Base-by-base conservation (phyloP, 1,139 yeast genomes). In the Blastobotrys indianensis region DNA sequence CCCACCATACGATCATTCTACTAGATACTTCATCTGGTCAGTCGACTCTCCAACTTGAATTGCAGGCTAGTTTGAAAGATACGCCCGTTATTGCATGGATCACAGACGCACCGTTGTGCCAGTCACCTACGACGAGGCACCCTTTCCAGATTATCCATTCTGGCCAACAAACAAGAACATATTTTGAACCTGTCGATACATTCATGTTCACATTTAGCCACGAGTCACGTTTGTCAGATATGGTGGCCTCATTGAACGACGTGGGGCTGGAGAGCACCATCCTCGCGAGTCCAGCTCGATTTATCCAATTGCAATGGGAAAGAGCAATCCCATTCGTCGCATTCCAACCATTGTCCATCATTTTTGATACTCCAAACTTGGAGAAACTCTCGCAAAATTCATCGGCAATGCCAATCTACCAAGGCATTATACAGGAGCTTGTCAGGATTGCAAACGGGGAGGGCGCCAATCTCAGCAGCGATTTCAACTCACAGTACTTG, bases 291-390 rank as follows among this genome's bases (percentile, higher is more conserved):
- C 53, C 17, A 52, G 41, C 35, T 44, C 51, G n/a, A 52, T 83
- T 82, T 58, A 69, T 79, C 65, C 77, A 81, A 9, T 80, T 78
- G 55, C 95, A 87, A 64, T 87, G 96, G 96, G 81, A 82, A 59
- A 72, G 85, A 48, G 90, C 94, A 0, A 73, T 87, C 49, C 87
- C 95, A 3, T 74, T 81, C 50, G 77, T 87, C 39, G 82, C 88
- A 12, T 80, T 87, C 60, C 85, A 82, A 63, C 88, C 95, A 2
- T 67, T 88, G 40, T 70, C 86, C 41, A 73, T 87, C 32, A 63
- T 86, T 17, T 80, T 88, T 56, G 96, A 87, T 63, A 75, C 79
- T 47, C 76, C 82, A 5, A 73, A 69, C 55, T 87, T 94, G 1
- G 67, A 68, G 32, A 67, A 73, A 41, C 70, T 88, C 46, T 68